Evolutionary conservation across 2,329 filamentous ascomycete species (phyloP).

Genomic region (Purpureocillium lavendulum): DNA sequence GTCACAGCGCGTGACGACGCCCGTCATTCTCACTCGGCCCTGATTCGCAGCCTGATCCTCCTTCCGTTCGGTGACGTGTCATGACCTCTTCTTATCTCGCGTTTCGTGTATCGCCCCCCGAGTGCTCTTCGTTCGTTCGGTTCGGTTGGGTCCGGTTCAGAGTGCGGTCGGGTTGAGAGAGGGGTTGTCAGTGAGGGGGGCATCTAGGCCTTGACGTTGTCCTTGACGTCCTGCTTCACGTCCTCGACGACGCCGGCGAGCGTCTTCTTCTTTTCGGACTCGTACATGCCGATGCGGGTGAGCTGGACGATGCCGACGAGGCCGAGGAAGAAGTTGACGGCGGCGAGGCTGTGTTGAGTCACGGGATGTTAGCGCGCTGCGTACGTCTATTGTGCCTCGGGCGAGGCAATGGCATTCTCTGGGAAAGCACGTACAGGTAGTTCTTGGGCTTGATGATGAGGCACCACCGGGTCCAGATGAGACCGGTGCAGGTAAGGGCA

Average conservation of each 20-base stretch:
- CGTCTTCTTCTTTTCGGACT: constrained; percentile 49
- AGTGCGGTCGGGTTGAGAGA: no score
- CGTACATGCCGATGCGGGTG: constrained; percentile 63
- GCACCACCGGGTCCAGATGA: constrained; percentile 99
- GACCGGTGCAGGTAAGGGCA: constrained; percentile 80
- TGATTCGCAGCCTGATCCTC: no score
- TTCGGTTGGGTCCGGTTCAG: no score
- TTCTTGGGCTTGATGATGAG: constrained; percentile 93
- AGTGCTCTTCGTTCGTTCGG: no score
- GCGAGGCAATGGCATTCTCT: no score
- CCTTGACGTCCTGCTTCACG: constrained; percentile 31
- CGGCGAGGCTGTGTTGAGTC: constrained; percentile 57
- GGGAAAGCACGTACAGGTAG: constrained; percentile 56
- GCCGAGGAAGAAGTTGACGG: constrained; percentile 97
- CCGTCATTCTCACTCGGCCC: no score
- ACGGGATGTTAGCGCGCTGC: not conserved
- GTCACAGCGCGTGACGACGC: no score
- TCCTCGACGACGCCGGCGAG: constrained; percentile 26
- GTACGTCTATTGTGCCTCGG: no score
- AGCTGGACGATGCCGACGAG: constrained; percentile 79
- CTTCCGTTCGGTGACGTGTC: no score
- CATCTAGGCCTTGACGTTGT: constrained; percentile 11
- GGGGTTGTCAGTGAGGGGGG: not conserved
- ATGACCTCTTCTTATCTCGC: no score
- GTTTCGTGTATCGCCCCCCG: no score